Evolutionary conservation across 1,139 yeast genomes (phyloP).

Genomic region (Hansenula lynferdii): DNA sequence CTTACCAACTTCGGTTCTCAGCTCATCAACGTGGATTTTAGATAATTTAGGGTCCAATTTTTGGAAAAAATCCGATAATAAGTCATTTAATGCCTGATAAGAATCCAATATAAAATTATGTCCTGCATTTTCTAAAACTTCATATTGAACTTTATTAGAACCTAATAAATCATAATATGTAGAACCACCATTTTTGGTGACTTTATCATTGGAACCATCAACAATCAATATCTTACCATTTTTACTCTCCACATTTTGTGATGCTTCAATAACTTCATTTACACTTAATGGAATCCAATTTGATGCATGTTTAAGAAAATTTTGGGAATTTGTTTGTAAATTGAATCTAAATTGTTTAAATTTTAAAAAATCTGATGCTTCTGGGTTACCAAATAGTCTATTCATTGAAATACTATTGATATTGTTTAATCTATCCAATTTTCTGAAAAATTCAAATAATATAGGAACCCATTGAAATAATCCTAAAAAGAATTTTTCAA

Average conservation of each 20-base stretch:
- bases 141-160: constrained; percentile 7
- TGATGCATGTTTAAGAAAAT: constrained; percentile 15
- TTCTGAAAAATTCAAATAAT: constrained; percentile 43
- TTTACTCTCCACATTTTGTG: background rate
- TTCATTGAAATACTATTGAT: constrained; percentile 43
- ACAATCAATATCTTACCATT: constrained; percentile 11
- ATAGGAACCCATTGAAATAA: constrained; percentile 32
- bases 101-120: constrained; percentile 19
- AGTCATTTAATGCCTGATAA: constrained; percentile 7
- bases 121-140: constrained; percentile 14
- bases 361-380: constrained; percentile 11
- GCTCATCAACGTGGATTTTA: background rate
- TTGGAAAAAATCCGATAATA: background rate
- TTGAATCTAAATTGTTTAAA: constrained; percentile 23
- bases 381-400: constrained; percentile 16
- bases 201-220: constrained; percentile 18
- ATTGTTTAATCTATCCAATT: constrained; percentile 51
- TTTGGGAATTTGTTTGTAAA: constrained; percentile 21
- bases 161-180: constrained; percentile 17
- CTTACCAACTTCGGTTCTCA: background rate
- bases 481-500: constrained; percentile 7
- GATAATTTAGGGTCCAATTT: background rate
- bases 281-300: constrained; percentile 15
- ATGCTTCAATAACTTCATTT: constrained; percentile 12
- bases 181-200: constrained; percentile 19